Evolutionary conservation across 495 filamentous ascomycete genomes (phyloP), one percentile per base, ranked within the genome.

Genomic region (Oidiodendron maius): DNA sequence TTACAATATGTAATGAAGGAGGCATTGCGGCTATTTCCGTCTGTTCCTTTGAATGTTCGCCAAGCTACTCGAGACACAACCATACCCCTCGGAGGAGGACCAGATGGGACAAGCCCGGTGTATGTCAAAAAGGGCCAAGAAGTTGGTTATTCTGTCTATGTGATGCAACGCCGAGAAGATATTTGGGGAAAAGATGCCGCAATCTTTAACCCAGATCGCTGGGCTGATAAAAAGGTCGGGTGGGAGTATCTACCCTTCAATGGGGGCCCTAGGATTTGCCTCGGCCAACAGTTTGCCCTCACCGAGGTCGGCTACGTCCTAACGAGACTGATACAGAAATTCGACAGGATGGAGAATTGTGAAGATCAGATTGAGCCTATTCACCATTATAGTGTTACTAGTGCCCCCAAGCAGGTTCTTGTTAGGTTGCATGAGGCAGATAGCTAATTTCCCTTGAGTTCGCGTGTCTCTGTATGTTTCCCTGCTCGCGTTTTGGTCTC

Each of bases 11-110:
- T 73, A 18, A 61, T 38, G 35, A 38, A 38, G 5, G 35, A 38
- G 17, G 6, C 39, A 6, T 24, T 48, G n/a, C 46, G 46, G 4
- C 37, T 48, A 6, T 41, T 40, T 16, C 46, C 46, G 2, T 30
- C 80, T 0, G 86, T 93, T 0, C 87, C 88, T 2, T 73, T 81
- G 62, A 93, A 93, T 64, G 77, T 80, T 50, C 86, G 89, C 35
- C 60, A 79, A 1, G 80, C 87, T 0, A 68, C 80, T 3, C 74
- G 75, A 38, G 83, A 91, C 63, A 91, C 88, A 3, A 77, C 77
- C 1, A 75, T 94, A 2, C 89, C 89, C 0, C 64, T 67, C n/a
- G 89, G 89, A 17, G 89, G 89, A 18, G 89, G 89, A 0, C 71
- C 77, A 0, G 79, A 87, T 59, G 76, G 81, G n/a, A 68, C 62